phyloP scores from a whole-genome alignment of 2,329 filamentous ascomycete genomes.

The Penicillium paneum region DNA sequence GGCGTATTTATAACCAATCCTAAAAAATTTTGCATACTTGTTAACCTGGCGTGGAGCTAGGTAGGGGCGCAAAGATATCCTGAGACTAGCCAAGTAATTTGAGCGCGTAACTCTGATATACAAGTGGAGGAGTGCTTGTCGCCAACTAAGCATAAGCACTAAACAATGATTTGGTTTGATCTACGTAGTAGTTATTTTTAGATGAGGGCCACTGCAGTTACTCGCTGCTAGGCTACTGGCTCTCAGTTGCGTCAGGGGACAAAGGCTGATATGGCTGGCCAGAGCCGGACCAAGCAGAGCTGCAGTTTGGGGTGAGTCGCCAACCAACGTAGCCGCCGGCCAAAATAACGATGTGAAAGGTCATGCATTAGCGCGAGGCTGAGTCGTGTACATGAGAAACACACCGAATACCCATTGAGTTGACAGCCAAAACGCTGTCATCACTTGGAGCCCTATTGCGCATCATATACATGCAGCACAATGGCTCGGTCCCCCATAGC shows the following conservation, averaged over 20 bases:
- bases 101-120: background rate
- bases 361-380: background rate
- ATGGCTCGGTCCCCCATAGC: background rate
- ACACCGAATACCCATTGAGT: background rate
- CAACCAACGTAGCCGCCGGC: background rate
- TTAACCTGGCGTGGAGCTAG: background rate
- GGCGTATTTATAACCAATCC: background rate
- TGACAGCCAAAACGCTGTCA: background rate
- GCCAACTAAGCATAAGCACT: slow-evolving; percentile 2
- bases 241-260: too few relatives aligned
- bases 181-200: too few relatives aligned
- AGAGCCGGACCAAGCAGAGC: too few relatives aligned
- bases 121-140: background rate
- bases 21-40: background rate
- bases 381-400: background rate
- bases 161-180: slow-evolving; percentile 1
- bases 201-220: too few relatives aligned
- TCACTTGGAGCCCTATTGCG: background rate
- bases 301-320: background rate
- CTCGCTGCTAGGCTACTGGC: too few relatives aligned
- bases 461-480: background rate
- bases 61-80: background rate
- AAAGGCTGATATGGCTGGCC: too few relatives aligned
- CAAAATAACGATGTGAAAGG: slow-evolving; percentile 1
- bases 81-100: slow-evolving; percentile 1